These are phyloP conservation scores for Microcera coccophila DNA, from an alignment of 2,329 filamentous ascomycete genomes.

Conservation along the genomic window DNA sequence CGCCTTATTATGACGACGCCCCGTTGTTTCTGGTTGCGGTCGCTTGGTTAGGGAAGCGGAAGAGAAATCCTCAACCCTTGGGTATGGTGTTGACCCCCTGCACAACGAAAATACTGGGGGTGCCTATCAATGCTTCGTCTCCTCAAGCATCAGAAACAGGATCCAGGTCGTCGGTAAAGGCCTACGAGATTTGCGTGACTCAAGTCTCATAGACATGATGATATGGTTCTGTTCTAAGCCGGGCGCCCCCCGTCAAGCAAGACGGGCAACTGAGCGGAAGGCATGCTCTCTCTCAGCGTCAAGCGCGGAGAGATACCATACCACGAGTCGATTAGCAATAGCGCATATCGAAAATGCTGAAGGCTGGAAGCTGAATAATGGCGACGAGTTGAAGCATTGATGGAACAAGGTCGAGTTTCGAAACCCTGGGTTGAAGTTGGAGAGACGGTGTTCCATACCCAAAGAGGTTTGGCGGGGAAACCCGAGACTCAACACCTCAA, in stretches of 20 bases:
- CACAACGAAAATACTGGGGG: too few relatives aligned
- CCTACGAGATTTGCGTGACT: too few relatives aligned
- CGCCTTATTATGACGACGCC: constrained; percentile 1
- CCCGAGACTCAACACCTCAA: constrained; percentile 1
- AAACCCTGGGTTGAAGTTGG: constrained; percentile 21
- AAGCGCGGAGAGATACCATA: too few relatives aligned
- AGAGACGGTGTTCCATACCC: constrained; percentile 10
- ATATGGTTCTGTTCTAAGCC: not conserved
- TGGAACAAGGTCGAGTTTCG: constrained; percentile 48
- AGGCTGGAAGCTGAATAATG: too few relatives aligned
- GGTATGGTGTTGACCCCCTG: too few relatives aligned
- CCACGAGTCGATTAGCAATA: constrained; percentile 2
- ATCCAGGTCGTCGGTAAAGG: too few relatives aligned
- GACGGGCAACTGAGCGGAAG: too few relatives aligned
- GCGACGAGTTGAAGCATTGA: constrained; percentile 40
- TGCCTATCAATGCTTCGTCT: too few relatives aligned
- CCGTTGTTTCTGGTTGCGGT: not conserved
- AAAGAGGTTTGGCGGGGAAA: constrained; percentile 10
- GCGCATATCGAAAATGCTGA: constrained; percentile 1
- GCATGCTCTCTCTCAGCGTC: too few relatives aligned
- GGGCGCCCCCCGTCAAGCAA: not conserved
- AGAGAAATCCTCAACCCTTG: not conserved
- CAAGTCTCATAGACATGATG: too few relatives aligned
- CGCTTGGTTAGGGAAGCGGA: not conserved
- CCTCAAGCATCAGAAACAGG: too few relatives aligned